Conservation (phyloP, 495 filamentous ascomycete species). For the Thermothielavioides terrestris region DNA sequence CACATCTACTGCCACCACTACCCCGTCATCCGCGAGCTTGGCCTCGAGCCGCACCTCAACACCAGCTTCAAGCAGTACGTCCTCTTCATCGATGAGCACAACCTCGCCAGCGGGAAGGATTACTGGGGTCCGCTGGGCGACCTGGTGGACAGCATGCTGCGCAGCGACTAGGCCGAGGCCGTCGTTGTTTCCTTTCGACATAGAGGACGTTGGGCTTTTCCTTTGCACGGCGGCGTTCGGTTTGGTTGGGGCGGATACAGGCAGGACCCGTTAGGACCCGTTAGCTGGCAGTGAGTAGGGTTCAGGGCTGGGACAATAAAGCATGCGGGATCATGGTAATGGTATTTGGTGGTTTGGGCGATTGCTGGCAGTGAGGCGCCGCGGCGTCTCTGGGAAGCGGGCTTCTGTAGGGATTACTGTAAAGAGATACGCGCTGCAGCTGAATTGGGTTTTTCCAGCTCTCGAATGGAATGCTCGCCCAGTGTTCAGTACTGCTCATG, state of each 20-base stretch:
- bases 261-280: too few relatives aligned
- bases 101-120: slow-evolving; percentile 81
- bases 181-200: slow-evolving; percentile 6
- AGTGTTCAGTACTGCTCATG: not conserved
- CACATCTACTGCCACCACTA: slow-evolving; percentile 99
- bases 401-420: slow-evolving; percentile 9
- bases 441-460: not conserved
- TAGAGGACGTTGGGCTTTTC: slow-evolving; percentile 8
- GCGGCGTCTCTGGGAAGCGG: slow-evolving; percentile 9
- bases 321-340: slow-evolving; percentile 12
- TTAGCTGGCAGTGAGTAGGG: slow-evolving; percentile 3
- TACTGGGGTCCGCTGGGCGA: slow-evolving; percentile 97
- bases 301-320: slow-evolving; percentile 5
- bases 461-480: not conserved
- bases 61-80: slow-evolving; percentile 99
- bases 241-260: slow-evolving; percentile 5
- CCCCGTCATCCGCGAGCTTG: slow-evolving; percentile 88
- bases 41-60: slow-evolving; percentile 94
- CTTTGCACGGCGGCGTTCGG: slow-evolving; percentile 11
- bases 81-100: slow-evolving; percentile 90
- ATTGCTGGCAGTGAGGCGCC: slow-evolving; percentile 9
- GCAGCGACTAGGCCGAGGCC: slow-evolving; percentile 64
- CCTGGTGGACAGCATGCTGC: slow-evolving; percentile 92
- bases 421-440: too few relatives aligned
- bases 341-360: not conserved